Evolutionary conservation across 2,329 filamentous ascomycete genomes (phyloP), one percentile per base, ranked within the genome.

Genomic region (Hypoxylon sp.): DNA sequence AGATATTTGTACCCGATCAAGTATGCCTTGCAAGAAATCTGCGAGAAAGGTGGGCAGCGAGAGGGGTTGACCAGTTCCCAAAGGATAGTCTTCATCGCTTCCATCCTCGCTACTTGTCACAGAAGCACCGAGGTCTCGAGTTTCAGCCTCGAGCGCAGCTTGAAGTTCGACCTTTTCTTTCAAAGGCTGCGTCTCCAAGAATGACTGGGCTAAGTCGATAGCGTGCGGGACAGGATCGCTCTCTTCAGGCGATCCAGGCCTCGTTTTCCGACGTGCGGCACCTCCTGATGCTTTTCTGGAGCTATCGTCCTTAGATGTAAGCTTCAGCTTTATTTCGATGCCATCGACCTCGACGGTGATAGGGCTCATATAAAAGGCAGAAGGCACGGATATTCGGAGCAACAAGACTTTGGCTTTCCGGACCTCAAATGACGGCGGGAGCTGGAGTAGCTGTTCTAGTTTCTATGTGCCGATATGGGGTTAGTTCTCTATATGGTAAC

Each of bases 351-450:
- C 92, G 74, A 95, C 88, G 31, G 88, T 84, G 77, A 98, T 97
- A 29, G 93, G 91, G 73, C 91, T 94, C 58, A 89, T 91, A 79
- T 94, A 94, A 72, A 98, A 91, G 79, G 98, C 93, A 77, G 96
- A 91, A 11, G 95, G 93, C 55, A 98, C 87, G 6, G 92, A 97
- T 59, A 98, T 83, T 75, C 92, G 91, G 24, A 98, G 87, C 6
- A 92, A 84, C 2, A 92, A 82, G 57, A 97, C 89, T 71, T 89
- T 90, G 62, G 95, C 94, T 77, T 89, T 91, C 57, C 88, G 87
- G 11, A 98, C 83, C 67, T 88, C 85, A 76, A 96, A 88, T 5
- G 88, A 87, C 0, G 90, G 81, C 0, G 94, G 94, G 2, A 98
- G 88, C 73, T 91, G 88, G 3, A 97, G 84, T 19, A 95, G 80